Conservation (phyloP, 108 stramenopile species). For the Nannochloropsis gaditana region DNA sequence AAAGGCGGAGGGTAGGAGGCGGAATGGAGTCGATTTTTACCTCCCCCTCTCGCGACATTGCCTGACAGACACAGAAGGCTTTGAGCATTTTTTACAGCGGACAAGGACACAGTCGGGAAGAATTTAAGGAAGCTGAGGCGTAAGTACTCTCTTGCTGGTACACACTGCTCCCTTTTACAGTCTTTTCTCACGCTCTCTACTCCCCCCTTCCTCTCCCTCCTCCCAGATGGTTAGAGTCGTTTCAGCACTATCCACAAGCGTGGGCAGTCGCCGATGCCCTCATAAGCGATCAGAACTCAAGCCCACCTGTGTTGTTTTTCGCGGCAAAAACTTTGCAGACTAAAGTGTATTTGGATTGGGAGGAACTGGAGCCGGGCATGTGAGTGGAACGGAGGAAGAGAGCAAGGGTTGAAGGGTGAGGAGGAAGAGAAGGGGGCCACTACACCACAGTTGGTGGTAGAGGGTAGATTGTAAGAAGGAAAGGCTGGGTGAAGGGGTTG, state of each 20-base stretch:
- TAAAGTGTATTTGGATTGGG: background rate
- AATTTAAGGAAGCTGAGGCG: conserved; percentile 6
- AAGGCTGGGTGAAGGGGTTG: background rate
- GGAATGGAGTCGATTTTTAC: background rate
- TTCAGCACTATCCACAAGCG: background rate
- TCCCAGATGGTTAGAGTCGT: background rate
- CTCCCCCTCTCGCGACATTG: too few species aligned
- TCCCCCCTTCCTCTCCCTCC: background rate
- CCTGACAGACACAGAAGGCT: background rate
- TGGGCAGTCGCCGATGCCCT: background rate
- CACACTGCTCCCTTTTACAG: background rate
- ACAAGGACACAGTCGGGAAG: background rate
- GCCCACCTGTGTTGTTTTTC: background rate
- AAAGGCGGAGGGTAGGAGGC: background rate
- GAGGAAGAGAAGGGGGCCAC: background rate
- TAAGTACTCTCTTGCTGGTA: background rate
- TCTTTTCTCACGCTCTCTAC: background rate
- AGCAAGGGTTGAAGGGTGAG: background rate
- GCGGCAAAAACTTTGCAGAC: background rate
- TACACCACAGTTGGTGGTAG: background rate
- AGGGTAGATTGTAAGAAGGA: background rate
- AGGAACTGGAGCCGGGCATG: background rate
- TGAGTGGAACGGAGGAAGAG: background rate
- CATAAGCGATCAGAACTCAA: background rate
- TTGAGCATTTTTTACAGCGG: background rate